Conservation (phyloP, 108 stramenopile genomes). For the Mediolabrus comicus region DNA sequence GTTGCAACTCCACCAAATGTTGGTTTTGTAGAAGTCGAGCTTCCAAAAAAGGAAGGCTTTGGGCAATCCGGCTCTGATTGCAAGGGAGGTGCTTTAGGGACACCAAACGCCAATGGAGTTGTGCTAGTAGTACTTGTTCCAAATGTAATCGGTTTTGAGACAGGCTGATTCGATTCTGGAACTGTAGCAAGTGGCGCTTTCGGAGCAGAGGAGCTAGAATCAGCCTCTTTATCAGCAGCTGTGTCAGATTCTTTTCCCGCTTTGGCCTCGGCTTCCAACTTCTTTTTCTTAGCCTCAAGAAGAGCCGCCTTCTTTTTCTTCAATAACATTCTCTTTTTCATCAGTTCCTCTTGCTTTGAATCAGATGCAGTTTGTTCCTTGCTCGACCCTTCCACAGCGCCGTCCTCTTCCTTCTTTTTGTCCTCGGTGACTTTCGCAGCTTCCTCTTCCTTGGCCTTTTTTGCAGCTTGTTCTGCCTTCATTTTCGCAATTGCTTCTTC, state of each 20-base stretch:
- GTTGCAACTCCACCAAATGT: constrained; percentile 7
- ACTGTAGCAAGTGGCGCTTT: constrained; percentile 22
- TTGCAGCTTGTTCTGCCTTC: constrained; percentile 3
- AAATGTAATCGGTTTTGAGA: constrained; percentile 9
- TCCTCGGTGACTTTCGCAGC: neutral
- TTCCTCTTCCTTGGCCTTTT: neutral
- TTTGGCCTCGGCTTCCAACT: constrained; percentile 11
- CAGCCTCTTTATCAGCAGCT: constrained; percentile 20
- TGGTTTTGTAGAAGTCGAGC: neutral
- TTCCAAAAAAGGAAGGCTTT: constrained; percentile 25
- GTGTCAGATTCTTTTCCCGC: constrained; percentile 12
- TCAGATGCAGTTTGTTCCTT: neutral
- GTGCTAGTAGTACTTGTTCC: constrained; percentile 28
- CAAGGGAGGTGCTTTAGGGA: neutral
- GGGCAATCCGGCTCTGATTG: constrained; percentile 33
- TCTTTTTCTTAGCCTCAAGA: constrained; percentile 9
- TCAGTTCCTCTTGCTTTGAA: constrained; percentile 36
- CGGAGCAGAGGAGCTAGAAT: neutral
- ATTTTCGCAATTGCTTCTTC: neutral
- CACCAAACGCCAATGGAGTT: constrained; percentile 13
- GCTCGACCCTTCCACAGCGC: neutral
- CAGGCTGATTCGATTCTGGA: constrained; percentile 7
- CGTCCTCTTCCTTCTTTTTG: neutral
- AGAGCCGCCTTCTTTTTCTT: neutral
- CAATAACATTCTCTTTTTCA: constrained; percentile 35